These are phyloP conservation scores for Pulveroboletus ravenelii DNA, from an alignment of 768 basidiomycete species.

Conservation along the genomic window DNA sequence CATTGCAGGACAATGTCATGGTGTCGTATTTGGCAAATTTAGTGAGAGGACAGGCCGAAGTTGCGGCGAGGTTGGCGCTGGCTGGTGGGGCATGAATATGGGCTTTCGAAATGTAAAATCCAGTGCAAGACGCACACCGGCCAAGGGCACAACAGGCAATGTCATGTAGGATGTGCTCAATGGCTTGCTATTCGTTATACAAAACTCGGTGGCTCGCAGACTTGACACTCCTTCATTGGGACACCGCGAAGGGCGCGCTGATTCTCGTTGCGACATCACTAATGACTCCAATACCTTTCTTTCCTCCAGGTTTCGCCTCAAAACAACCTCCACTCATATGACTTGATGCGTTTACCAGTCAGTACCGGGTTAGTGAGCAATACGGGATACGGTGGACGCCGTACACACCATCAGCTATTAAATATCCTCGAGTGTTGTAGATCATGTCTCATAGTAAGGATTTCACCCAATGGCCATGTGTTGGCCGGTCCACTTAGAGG, in stretches of 20 bases:
- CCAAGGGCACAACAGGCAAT: not conserved
- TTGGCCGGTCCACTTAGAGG: conserved; percentile 65
- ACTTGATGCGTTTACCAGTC: not conserved
- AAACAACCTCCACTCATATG: not conserved
- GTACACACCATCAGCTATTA: conserved; percentile 50
- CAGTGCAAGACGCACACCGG: not conserved
- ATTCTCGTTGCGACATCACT: no score
- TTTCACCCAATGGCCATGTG: conserved; percentile 96
- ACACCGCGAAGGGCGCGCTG: no score
- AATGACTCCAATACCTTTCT: no score
- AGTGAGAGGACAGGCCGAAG: conserved; percentile 89
- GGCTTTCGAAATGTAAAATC: conserved; percentile 3
- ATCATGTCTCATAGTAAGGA: conserved; percentile 86
- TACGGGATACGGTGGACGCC: not conserved
- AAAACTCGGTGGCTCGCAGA: no score
- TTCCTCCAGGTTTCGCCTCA: no score
- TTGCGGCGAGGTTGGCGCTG: conserved; percentile 82
- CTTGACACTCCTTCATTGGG: no score
- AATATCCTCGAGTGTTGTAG: conserved; percentile 95
- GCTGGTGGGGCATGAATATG: conserved; percentile 37
- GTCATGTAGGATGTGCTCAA: no score
- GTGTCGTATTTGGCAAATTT: conserved; percentile 92
- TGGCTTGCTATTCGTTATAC: no score
- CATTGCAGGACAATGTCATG: conserved; percentile 90
- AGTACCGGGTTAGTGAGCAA: no score